These are phyloP conservation scores for Gypsophila paniculata DNA, from an alignment of 179 eudicot genomes.

Conservation along the genomic window DNA sequence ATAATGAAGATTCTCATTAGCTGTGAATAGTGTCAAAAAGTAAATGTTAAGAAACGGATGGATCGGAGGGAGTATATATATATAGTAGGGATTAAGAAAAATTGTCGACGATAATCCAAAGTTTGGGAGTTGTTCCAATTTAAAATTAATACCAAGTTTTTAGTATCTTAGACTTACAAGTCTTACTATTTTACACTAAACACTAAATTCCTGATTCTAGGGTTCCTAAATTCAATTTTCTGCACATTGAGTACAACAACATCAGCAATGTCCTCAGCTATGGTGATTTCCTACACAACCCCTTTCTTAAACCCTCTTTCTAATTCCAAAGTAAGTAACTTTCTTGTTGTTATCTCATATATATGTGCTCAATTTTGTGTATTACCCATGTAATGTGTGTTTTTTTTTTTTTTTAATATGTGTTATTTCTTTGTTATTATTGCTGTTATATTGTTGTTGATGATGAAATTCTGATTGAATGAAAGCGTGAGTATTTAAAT, in stretches of 20 bases:
- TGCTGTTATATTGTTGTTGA: not conserved
- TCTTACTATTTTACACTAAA: too few relatives aligned
- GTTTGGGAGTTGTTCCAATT: too few relatives aligned
- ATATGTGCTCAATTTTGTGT: constrained; percentile 8
- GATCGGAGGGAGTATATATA: too few relatives aligned
- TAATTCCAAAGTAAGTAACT: constrained; percentile 19
- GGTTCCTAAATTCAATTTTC: not conserved
- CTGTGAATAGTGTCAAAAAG: too few relatives aligned
- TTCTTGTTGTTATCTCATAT: not conserved
- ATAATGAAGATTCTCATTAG: too few relatives aligned
- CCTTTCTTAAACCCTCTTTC: constrained; percentile 14
- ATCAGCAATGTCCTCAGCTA: constrained; percentile 9
- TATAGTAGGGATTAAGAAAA: too few relatives aligned
- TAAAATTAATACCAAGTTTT: too few relatives aligned
- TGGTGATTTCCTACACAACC: constrained; percentile 21
- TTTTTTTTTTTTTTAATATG: not conserved
- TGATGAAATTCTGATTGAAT: not conserved
- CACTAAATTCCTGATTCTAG: not conserved
- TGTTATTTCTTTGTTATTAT: not conserved
- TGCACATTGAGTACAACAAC: not conserved
- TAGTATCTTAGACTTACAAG: too few relatives aligned
- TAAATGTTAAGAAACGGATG: too few relatives aligned
- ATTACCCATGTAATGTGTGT: not conserved
- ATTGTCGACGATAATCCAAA: too few relatives aligned
- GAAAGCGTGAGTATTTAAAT: not conserved